Conservation (phyloP, 768 basidiomycete genomes). For the Agrocybe chaxingu region DNA sequence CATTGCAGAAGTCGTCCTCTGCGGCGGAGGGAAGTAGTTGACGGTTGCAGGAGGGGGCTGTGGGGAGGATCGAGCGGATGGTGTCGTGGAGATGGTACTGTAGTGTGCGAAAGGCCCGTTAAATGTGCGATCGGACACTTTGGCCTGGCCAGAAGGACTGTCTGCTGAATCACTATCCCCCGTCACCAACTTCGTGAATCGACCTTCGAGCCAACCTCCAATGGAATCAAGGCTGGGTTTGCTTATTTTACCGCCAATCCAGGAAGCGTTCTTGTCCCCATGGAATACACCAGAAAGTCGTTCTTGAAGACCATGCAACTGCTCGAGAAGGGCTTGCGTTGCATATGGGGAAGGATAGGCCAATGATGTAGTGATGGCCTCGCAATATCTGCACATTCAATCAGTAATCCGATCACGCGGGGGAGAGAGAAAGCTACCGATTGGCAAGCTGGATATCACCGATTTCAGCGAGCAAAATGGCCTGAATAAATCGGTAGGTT, state of each 20-base stretch:
- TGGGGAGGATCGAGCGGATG: conserved; percentile 76
- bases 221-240: conserved; percentile 92
- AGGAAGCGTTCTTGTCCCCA: conserved; percentile 75
- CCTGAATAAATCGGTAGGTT: conserved; percentile 81
- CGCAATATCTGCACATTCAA: conserved; percentile 72
- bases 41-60: conserved; percentile 50
- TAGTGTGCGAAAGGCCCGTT: conserved; percentile 91
- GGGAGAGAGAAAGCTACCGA: conserved; percentile 43
- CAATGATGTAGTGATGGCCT: conserved; percentile 75
- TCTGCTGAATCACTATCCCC: conserved; percentile 71
- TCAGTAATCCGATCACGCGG: not conserved
- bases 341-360: conserved; percentile 64
- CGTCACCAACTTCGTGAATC: conserved; percentile 92
- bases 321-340: conserved; percentile 62
- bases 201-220: conserved; percentile 88
- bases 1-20: conserved; percentile 70
- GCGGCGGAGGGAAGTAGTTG: conserved; percentile 39
- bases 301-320: conserved; percentile 75
- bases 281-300: conserved; percentile 72
- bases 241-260: conserved; percentile 82
- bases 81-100: conserved; percentile 79
- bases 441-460: conserved; percentile 77
- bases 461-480: conserved; percentile 71
- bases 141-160: conserved; percentile 31
- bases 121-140: conserved; percentile 37